Percentiles rank a stretch among this genome's conserved stretches.
Evolutionary conservation across 805 yeast species (phyloP).

Genomic region (Suhomyces faveliae): DNA sequence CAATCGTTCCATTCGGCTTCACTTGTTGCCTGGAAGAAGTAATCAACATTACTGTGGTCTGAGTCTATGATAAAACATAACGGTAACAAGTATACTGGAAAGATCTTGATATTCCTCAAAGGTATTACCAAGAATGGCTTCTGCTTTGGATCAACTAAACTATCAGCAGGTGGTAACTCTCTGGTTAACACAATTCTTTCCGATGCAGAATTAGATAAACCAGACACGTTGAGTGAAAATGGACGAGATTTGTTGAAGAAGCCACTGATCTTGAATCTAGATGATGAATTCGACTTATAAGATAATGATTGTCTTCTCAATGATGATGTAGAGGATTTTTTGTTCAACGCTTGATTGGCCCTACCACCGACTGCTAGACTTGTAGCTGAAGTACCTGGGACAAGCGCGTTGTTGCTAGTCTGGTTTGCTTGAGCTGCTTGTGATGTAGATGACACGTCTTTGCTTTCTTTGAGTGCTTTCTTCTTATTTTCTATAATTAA

Average conservation of each 20-base stretch:
- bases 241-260: slow-evolving; percentile 57
- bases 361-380: slow-evolving; percentile 2
- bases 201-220: slow-evolving; percentile 26
- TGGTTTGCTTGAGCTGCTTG: background rate
- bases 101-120: slow-evolving; percentile 45
- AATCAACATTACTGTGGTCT: slow-evolving; percentile 48
- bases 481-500: slow-evolving; percentile 33
- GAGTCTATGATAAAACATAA: slow-evolving; percentile 49
- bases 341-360: slow-evolving; percentile 17
- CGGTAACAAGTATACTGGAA: slow-evolving; percentile 52
- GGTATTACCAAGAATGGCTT: slow-evolving; percentile 53
- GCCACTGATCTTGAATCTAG: slow-evolving; percentile 56
- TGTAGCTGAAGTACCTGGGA: background rate
- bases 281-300: slow-evolving; percentile 37
- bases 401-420: background rate
- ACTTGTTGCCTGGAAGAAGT: slow-evolving; percentile 62
- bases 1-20: slow-evolving; percentile 70
- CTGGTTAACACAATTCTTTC: slow-evolving; percentile 49
- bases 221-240: slow-evolving; percentile 51
- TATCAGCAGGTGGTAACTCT: slow-evolving; percentile 58
- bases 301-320: slow-evolving; percentile 39
- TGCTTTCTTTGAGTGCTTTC: slow-evolving; percentile 21
- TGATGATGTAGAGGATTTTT: slow-evolving; percentile 29
- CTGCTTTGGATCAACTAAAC: slow-evolving; percentile 38
- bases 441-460: slow-evolving; percentile 4